phyloP scores from a whole-genome alignment of 2,329 filamentous ascomycete genomes.

The Stromatinia cepivora region DNA sequence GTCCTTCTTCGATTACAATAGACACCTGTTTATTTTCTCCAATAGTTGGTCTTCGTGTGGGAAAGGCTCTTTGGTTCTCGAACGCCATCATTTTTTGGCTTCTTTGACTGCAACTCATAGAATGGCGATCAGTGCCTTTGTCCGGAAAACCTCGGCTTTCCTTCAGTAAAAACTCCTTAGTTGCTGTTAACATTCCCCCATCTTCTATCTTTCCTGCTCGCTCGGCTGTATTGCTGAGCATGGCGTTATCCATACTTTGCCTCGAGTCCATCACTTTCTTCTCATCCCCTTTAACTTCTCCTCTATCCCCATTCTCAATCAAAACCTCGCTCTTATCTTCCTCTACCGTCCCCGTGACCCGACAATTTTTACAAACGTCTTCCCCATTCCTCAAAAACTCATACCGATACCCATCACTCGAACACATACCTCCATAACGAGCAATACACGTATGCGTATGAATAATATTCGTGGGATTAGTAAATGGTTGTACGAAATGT shows the following conservation, averaged over 20 bases:
- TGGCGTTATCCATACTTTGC: neutral
- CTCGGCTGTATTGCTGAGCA: neutral
- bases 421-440: neutral
- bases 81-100: neutral
- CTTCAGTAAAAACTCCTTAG: rapidly evolving
- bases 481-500: neutral
- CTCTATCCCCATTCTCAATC: neutral
- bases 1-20: neutral
- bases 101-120: rapidly evolving
- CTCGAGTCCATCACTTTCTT: rapidly evolving
- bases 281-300: no score
- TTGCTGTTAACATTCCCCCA: no score
- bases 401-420: constrained; percentile 7
- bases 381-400: neutral
- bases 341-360: no score
- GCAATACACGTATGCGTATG: neutral
- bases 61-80: neutral
- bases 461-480: neutral
- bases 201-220: rapidly evolving
- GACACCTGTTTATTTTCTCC: neutral
- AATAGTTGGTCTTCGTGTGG: neutral
- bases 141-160: neutral
- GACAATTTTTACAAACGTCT: neutral
- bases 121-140: rapidly evolving
- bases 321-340: no score